Base-by-base conservation (phyloP, 495 filamentous ascomycete genomes). In the Aspergillus egyptiacus region DNA sequence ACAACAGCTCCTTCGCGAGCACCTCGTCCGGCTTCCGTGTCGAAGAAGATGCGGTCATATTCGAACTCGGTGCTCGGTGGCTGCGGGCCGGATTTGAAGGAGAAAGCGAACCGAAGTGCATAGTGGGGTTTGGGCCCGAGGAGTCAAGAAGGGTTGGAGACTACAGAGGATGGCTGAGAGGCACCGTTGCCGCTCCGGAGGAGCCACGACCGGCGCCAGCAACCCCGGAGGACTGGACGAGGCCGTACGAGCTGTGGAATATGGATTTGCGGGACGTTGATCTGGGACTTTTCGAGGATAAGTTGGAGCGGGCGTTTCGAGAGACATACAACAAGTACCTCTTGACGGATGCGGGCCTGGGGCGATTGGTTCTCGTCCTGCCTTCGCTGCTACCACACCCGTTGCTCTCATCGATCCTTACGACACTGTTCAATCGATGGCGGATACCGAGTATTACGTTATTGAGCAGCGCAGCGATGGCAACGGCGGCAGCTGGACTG, bases 311-410 rank as follows among this genome's bases (percentile, higher is more conserved):
- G 40, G 82, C 81, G 18, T 66, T 96, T 57, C 79, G 91, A 46
- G 84, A 90, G 50, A 85, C 86, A n/a, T 89, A 88, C 60, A 86
- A 83, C 50, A 90, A 88, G 75, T 85, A 85, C 65, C 67, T 96
- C 31, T 74, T 96, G 46, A 71, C 74, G 15, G 80, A 88, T 32
- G 85, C 91, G 59, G 85, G 83, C 2, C 81, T 84, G 39, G 79
- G 88, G 22, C 79, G 87, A 51, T 74, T 83, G 51, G 70, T 93
- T 50, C 76, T 96, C 27, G 77, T 86, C 3, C 54, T 96, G 9
- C 87, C 90, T 1, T 84, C 91, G 13, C 68, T 82, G 2, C 68
- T 96, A 48, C 90, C 94, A 0, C 81, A 89, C 48, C 79, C 86
- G 1, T 59, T 96, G 14, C 73, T 98, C 13, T 89, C 85, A 5